Evolutionary conservation across 2,329 filamentous ascomycete genomes (phyloP).

Genomic region (Mollisiaceae sp.): DNA sequence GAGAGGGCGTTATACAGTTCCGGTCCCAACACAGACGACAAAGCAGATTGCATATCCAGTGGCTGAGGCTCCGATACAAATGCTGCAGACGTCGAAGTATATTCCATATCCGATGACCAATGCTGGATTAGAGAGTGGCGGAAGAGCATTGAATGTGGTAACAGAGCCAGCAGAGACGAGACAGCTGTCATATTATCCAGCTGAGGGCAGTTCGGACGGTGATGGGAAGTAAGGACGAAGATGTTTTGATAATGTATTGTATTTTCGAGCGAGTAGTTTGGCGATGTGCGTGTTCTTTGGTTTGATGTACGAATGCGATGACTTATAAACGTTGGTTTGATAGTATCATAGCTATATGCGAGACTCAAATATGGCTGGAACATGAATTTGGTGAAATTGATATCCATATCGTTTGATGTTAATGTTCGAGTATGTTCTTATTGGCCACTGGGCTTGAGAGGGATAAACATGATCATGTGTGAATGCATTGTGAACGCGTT

Average conservation of each 20-base stretch:
- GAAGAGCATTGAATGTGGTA: background rate
- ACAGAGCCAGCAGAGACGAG: background rate
- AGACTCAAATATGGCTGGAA: background rate
- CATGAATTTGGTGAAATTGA: background rate
- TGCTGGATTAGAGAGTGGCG: background rate
- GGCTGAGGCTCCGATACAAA: background rate
- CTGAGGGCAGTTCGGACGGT: background rate
- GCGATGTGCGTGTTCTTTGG: background rate
- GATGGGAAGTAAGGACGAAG: background rate
- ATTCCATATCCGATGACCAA: background rate
- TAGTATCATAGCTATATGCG: background rate
- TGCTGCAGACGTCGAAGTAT: background rate
- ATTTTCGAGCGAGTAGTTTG: background rate
- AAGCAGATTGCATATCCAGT: background rate
- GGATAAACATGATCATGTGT: background rate
- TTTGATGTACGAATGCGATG: background rate
- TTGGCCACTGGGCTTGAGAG: background rate
- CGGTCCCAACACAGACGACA: background rate
- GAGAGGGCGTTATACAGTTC: slow-evolving; percentile 20
- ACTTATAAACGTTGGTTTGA: background rate
- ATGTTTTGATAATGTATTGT: background rate
- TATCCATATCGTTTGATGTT: background rate
- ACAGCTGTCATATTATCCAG: background rate
- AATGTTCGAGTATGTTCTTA: background rate
- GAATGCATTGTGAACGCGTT: background rate